Percentiles rank a stretch among this genome's conserved stretches.
These are phyloP conservation scores for Blastomyces parvus DNA, from an alignment of 2,329 filamentous ascomycete genomes.

Conservation along the genomic window DNA sequence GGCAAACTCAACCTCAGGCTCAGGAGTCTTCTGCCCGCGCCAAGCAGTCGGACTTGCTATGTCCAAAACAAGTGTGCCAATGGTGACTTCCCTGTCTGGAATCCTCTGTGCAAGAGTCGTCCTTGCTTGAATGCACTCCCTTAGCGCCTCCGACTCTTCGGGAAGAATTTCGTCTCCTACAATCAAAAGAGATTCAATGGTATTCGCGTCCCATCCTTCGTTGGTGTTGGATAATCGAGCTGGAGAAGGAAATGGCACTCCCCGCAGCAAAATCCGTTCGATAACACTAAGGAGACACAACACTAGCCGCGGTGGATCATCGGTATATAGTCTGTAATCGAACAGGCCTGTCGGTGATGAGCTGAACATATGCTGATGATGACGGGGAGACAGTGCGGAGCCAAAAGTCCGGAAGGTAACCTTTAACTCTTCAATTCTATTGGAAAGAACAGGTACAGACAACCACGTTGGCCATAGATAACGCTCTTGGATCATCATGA, in stretches of 20 bases:
- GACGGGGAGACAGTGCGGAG: background rate
- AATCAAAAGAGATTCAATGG: background rate
- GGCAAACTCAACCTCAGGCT: background rate
- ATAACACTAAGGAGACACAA: background rate
- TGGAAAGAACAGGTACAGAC: background rate
- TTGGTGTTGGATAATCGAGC: background rate
- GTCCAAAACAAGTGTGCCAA: background rate
- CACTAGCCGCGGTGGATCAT: background rate
- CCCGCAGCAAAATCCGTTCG: background rate
- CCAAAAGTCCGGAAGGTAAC: background rate
- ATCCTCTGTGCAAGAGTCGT: background rate
- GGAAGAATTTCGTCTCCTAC: background rate
- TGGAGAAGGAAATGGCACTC: background rate
- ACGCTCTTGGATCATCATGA: background rate
- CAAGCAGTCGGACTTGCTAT: background rate
- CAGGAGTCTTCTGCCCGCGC: background rate
- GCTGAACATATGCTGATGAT: background rate
- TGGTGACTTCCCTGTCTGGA: background rate
- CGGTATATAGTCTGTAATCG: background rate
- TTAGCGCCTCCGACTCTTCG: background rate
- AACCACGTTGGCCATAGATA: background rate
- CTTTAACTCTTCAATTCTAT: background rate
- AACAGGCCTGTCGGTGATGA: background rate
- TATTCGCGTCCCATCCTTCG: background rate
- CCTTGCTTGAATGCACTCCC: background rate